A percentile compares a stretch with the other conserved stretches of the same genome.
These are phyloP conservation scores for Clavaria fumosa DNA, from an alignment of 768 basidiomycete genomes.

Conservation along the genomic window DNA sequence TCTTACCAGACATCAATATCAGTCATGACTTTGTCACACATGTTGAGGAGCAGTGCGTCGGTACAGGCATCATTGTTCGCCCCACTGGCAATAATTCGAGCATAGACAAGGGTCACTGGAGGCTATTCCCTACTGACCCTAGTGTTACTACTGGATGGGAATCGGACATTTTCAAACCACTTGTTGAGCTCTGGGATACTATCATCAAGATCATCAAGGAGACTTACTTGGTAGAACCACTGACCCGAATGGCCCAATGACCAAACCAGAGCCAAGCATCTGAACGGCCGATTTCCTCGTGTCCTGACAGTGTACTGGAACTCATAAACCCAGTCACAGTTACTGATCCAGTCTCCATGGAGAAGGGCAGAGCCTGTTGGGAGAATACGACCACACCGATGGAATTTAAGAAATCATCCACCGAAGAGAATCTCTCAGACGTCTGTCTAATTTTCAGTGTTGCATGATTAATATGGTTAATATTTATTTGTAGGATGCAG, in stretches of 20 bases:
- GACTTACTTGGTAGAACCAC: background rate
- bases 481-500: background rate
- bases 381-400: constrained; percentile 2
- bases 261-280: constrained; percentile 2
- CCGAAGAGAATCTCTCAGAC: background rate
- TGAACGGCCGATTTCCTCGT: background rate
- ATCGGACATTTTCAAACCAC: background rate
- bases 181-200: constrained; percentile 1
- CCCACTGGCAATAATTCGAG: no score
- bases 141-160: background rate
- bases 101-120: background rate
- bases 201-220: background rate
- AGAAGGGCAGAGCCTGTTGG: background rate
- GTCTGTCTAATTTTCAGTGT: constrained; percentile 2
- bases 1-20: background rate
- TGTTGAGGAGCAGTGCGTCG: background rate
- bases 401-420: constrained; percentile 3
- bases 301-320: constrained; percentile 2
- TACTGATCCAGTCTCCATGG: background rate
- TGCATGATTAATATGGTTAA: background rate
- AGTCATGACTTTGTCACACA: background rate
- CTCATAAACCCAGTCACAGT: constrained; percentile 2
- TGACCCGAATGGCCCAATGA: constrained; percentile 1
- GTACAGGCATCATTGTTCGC: background rate
- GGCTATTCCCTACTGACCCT: constrained; percentile 1